A percentile compares a stretch with the other conserved stretches of the same genome.
phyloP scores from a whole-genome alignment of 1,284 basidiomycete genomes.

The Pyrrhoderma noxium region DNA sequence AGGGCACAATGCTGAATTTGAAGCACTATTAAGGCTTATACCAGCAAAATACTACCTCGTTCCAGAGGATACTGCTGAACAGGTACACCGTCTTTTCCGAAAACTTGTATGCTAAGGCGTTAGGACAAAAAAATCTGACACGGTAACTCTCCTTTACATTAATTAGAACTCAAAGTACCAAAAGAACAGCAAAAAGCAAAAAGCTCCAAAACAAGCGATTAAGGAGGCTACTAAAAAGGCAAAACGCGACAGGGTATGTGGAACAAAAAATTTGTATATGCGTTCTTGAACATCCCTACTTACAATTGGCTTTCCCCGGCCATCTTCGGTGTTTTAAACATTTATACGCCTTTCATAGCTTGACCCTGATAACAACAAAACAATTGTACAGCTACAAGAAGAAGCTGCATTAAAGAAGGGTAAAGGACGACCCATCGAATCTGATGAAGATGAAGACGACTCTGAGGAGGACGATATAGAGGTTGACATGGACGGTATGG shows the following conservation, averaged over 20 bases:
- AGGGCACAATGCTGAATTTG: constrained; percentile 78
- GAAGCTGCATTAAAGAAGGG: constrained; percentile 46
- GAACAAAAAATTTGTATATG: neutral
- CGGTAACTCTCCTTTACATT: too few species aligned
- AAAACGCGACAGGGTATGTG: constrained; percentile 71
- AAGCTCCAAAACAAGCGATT: constrained; percentile 73
- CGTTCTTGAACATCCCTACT: neutral
- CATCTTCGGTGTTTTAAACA: too few species aligned
- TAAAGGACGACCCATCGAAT: constrained; percentile 35
- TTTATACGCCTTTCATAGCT: constrained; percentile 43
- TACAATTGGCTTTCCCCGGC: neutral
- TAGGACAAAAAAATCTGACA: too few species aligned
- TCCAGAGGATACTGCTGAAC: constrained; percentile 61
- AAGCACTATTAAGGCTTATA: constrained; percentile 73
- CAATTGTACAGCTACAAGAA: constrained; percentile 68
- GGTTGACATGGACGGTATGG: constrained; percentile 22
- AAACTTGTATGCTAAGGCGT: neutral
- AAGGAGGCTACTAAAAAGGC: constrained; percentile 85
- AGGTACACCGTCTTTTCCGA: constrained; percentile 33
- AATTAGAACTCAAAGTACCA: constrained; percentile 67
- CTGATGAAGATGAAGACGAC: constrained; percentile 20
- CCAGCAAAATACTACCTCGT: constrained; percentile 83
- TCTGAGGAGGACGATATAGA: constrained; percentile 30
- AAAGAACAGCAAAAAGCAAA: constrained; percentile 83
- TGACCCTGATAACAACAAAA: constrained; percentile 84